These are phyloP conservation scores for Penicillium brevicompactum DNA, from an alignment of 2,329 filamentous ascomycete genomes.

Conservation along the genomic window DNA sequence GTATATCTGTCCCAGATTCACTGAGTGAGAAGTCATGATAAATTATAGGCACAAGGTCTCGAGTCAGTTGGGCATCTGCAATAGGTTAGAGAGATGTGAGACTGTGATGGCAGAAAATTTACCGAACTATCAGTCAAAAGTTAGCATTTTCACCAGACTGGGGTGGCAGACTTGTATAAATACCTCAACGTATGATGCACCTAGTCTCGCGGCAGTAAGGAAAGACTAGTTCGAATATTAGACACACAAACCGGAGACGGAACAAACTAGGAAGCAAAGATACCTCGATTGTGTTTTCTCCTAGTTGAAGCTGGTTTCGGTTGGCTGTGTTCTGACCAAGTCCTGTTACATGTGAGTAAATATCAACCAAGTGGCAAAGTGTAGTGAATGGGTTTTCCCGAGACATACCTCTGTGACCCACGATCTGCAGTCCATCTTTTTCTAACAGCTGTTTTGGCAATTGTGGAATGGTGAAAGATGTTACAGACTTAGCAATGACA, in stretches of 20 bases:
- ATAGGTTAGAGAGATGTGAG: not conserved
- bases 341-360: conserved; percentile 8
- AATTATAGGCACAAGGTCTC: conserved; percentile 43
- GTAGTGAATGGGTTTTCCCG: not conserved
- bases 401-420: conserved; percentile 38
- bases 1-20: conserved; percentile 45
- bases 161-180: not conserved
- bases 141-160: not conserved
- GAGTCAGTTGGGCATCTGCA: conserved; percentile 46
- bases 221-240: conserved; percentile 32
- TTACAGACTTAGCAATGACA: conserved; percentile 22
- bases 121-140: conserved; percentile 5
- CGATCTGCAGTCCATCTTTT: conserved; percentile 15
- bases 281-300: conserved; percentile 42
- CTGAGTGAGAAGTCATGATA: conserved; percentile 49
- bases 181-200: conserved; percentile 41
- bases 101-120: not conserved
- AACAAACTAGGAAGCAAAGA: not conserved
- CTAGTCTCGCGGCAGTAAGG: conserved; percentile 35
- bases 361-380: not conserved
- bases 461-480: not conserved
- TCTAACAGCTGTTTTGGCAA: not conserved
- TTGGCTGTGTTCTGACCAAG: conserved; percentile 31
- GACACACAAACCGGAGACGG: no score
- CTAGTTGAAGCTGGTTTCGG: conserved; percentile 38